A percentile compares a stretch with the other conserved stretches of the same genome.
These are phyloP conservation scores for Ustilago shanxiensis DNA, from an alignment of 1,284 basidiomycete genomes.

Conservation along the genomic window DNA sequence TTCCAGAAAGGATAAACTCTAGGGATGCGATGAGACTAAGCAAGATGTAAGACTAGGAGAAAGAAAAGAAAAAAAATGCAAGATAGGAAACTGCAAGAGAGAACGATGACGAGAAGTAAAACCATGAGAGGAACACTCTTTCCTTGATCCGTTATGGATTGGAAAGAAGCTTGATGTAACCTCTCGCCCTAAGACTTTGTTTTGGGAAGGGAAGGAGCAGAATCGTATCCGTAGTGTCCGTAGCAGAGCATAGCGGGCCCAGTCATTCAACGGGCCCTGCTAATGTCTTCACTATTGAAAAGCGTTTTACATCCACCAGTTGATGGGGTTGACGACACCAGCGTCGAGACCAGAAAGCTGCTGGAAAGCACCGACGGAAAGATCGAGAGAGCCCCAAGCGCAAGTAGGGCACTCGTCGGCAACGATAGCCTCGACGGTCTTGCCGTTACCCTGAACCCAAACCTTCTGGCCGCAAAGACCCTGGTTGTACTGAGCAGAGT, in stretches of 20 bases:
- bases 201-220: background rate
- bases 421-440: slow-evolving; percentile 46
- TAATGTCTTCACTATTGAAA: background rate
- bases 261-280: slow-evolving; percentile 13
- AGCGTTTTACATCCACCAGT: slow-evolving; percentile 38
- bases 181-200: slow-evolving; percentile 5
- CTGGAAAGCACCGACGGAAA: slow-evolving; percentile 56
- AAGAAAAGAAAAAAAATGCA: background rate
- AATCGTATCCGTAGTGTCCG: background rate
- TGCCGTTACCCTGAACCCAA: slow-evolving; percentile 44
- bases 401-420: slow-evolving; percentile 60
- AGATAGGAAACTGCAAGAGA: background rate
- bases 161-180: background rate
- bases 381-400: slow-evolving; percentile 48
- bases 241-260: background rate
- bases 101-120: slow-evolving; percentile 8
- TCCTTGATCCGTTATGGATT: background rate
- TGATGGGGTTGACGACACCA: slow-evolving; percentile 42
- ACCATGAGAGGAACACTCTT: slow-evolving; percentile 5
- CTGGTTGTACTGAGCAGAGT: slow-evolving; percentile 43
- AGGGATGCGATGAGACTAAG: background rate
- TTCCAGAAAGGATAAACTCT: background rate
- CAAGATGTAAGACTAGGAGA: background rate
- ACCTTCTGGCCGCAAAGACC: slow-evolving; percentile 41
- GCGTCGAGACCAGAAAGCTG: slow-evolving; percentile 33